Conservation (phyloP, 1,139 yeast genomes). For the Casaregolazyma suthepensis region DNA sequence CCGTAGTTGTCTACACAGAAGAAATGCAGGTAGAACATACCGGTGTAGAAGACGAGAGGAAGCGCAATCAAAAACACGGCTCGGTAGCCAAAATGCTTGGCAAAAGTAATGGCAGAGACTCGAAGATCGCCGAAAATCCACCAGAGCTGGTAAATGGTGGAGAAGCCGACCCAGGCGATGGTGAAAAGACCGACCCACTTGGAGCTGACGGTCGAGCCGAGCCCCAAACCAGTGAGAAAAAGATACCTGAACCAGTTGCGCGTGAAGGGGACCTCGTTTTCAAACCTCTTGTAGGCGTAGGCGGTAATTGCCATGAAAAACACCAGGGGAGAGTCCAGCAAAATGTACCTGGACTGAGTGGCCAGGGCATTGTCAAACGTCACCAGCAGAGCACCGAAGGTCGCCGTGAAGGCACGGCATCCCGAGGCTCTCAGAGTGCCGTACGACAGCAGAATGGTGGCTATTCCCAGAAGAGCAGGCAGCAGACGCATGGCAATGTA, state of each 20-base stretch:
- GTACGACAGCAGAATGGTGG: slow-evolving; percentile 69
- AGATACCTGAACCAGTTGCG: slow-evolving; percentile 65
- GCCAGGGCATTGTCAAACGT: slow-evolving; percentile 79
- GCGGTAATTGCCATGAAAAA: slow-evolving; percentile 86
- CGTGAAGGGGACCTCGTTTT: slow-evolving; percentile 68
- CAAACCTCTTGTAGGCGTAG: slow-evolving; percentile 75
- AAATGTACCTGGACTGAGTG: slow-evolving; percentile 84
- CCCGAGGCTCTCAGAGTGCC: slow-evolving; percentile 84
- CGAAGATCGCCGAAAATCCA: slow-evolving; percentile 78
- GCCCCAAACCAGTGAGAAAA: slow-evolving; percentile 66
- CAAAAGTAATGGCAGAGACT: slow-evolving; percentile 46
- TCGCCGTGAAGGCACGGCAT: slow-evolving; percentile 70
- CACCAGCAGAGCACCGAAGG: slow-evolving; percentile 59
- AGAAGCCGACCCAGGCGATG: slow-evolving; percentile 80
- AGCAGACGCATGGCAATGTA: slow-evolving; percentile 80
- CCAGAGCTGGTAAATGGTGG: slow-evolving; percentile 79
- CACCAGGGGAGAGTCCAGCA: slow-evolving; percentile 84
- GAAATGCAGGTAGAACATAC: slow-evolving; percentile 78
- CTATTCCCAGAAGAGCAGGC: slow-evolving; percentile 78
- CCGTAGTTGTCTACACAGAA: slow-evolving; percentile 65
- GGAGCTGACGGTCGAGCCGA: slow-evolving; percentile 83
- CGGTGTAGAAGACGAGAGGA: slow-evolving; percentile 61
- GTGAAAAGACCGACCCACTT: slow-evolving; percentile 99
- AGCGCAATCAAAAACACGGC: slow-evolving; percentile 58
- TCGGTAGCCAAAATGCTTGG: slow-evolving; percentile 51